phyloP scores from a whole-genome alignment of 768 basidiomycete species.

The Tubosaeta brunneosetosa region DNA sequence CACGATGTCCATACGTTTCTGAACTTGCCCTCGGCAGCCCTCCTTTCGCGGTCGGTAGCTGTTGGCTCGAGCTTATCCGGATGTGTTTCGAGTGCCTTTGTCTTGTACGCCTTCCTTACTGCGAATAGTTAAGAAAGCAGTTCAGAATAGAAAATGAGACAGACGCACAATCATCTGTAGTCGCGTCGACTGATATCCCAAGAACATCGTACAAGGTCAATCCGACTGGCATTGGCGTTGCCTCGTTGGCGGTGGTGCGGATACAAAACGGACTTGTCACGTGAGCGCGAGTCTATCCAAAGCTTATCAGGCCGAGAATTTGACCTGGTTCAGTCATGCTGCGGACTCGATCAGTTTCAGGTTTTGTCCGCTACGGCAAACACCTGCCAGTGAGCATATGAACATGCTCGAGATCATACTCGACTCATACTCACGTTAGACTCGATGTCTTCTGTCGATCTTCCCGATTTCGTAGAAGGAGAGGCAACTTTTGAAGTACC shows the following conservation, averaged over 20 bases:
- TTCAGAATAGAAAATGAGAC: not conserved
- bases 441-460: slow-evolving; percentile 23
- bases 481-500: slow-evolving; percentile 24
- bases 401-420: too few relatives aligned
- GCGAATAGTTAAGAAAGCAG: not conserved
- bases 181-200: slow-evolving; percentile 41
- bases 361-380: not conserved
- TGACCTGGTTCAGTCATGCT: too few relatives aligned
- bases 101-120: slow-evolving; percentile 65
- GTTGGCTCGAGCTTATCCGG: slow-evolving; percentile 63
- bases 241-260: not conserved
- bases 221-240: slow-evolving; percentile 27
- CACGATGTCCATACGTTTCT: slow-evolving; percentile 44
- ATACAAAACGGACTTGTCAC: slow-evolving; percentile 5
- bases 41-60: slow-evolving; percentile 48
- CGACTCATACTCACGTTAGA: not conserved
- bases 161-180: slow-evolving; percentile 48
- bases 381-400: too few relatives aligned
- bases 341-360: not conserved
- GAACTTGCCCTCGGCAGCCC: slow-evolving; percentile 53
- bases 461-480: slow-evolving; percentile 28
- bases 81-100: slow-evolving; percentile 65
- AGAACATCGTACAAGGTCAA: slow-evolving; percentile 41
- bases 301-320: not conserved
- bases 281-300: not conserved